Conservation (phyloP, 75 land plant species). For the Isoetes taiwanensis region DNA sequence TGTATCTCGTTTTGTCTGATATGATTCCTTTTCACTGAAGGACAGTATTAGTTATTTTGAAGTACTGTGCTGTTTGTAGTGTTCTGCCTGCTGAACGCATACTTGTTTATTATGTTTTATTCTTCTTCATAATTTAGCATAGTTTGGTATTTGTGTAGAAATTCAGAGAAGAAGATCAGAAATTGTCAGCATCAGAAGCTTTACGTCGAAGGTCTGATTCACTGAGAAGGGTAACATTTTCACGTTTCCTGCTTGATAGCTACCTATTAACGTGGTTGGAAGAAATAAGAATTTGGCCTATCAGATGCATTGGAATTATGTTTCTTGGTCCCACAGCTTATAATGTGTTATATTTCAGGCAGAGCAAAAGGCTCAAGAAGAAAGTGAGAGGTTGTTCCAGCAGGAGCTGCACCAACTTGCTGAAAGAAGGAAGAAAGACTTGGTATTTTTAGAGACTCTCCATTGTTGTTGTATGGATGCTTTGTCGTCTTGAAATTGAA, state of each 20-base stretch:
- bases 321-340: background rate
- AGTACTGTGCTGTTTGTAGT: background rate
- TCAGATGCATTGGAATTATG: background rate
- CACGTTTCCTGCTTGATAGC: background rate
- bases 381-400: constrained; percentile 77
- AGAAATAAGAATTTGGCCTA: background rate
- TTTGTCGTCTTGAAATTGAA: background rate
- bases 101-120: background rate
- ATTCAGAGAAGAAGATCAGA: constrained; percentile 78
- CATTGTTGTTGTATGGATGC: background rate
- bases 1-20: no score
- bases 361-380: constrained; percentile 83
- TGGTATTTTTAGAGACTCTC: constrained; percentile 28
- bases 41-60: no score
- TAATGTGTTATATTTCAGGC: constrained; percentile 33
- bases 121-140: no score
- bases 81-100: background rate
- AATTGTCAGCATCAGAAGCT: constrained; percentile 71
- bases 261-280: background rate
- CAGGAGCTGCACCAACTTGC: constrained; percentile 84
- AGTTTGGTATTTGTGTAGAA: constrained; percentile 34
- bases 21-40: no score
- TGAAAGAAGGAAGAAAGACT: constrained; percentile 64
- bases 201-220: constrained; percentile 66
- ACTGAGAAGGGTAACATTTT: constrained; percentile 40